Evolutionary conservation across 306 rosid genomes (phyloP), one percentile per base, ranked within the genome.

Genomic region (Vigna hirtella): DNA sequence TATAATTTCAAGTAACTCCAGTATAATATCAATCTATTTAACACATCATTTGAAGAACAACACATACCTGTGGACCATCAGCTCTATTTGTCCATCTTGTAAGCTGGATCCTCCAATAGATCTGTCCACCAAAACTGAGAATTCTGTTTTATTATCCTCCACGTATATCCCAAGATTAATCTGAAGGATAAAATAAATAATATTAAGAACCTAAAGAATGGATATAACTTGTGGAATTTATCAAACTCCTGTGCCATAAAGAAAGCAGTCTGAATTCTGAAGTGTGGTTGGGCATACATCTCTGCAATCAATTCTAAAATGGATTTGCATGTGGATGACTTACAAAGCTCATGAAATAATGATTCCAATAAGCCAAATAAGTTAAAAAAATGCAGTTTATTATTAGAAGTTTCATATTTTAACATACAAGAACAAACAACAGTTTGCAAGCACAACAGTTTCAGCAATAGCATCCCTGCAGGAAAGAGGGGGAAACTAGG

Each of bases 31-130:
- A 34, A 63, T 81, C 68, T 61, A 64, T 62, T 67, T 53, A 77
- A 59, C 58, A 74, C 70, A 79, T 24, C 13, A 47, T 48, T 10
- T 68, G 49, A 77, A 73, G 38, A 59, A 70, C 28, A 73, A 69
- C 50, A 22, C 50, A 70, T 74, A 36, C 98, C 98, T 90, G 81
- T 93, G 98, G 76, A 93, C 77, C 96, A 93, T 90, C 66, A 93
- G 83, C 82, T 93, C 96, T 76, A 93, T 72, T 83, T 90, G 89
- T 62, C 98, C 96, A 77, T 93, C 98, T 77, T 82, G 79, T 81
- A 93, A 85, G 92, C 98, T 93, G 73, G 98, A 85, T 79, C 94
- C 98, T 66, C 96, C 98, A 1, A 93, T 87, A 53, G 98, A 36
- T 73, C 98, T 85, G 77, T 93, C 98, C 66, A 87, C 98, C 86